phyloP scores from a whole-genome alignment of 345 rosid genomes.

The Murraya koenigii region DNA sequence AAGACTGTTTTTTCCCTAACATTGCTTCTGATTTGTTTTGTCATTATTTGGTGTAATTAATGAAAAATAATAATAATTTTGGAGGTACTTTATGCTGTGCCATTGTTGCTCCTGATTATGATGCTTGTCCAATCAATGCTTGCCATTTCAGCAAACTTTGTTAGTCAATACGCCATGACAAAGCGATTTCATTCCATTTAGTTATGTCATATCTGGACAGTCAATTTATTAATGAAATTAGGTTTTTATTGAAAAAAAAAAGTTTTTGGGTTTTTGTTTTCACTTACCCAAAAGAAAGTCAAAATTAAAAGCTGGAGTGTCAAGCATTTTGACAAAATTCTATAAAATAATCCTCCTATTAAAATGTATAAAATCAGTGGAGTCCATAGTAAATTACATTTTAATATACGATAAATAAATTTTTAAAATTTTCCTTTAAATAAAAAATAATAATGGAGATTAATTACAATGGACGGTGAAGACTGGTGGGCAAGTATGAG shows the following conservation, averaged over 20 bases:
- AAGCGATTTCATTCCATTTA: too few relatives aligned
- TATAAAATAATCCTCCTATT: background rate
- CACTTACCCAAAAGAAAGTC: too few relatives aligned
- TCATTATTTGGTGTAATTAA: conserved; percentile 4
- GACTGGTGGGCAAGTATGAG: background rate
- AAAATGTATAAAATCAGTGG: background rate
- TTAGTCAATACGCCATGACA: background rate
- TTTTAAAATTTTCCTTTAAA: background rate
- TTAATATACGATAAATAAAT: background rate
- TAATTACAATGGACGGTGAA: background rate
- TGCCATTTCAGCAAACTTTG: background rate
- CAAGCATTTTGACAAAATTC: too few relatives aligned
- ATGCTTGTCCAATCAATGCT: background rate
- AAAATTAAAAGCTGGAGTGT: too few relatives aligned
- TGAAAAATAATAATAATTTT: background rate
- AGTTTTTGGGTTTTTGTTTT: too few relatives aligned
- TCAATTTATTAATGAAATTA: background rate
- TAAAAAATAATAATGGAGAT: background rate
- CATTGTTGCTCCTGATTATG: background rate
- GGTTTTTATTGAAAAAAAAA: background rate
- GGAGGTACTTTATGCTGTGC: background rate
- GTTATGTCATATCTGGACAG: background rate
- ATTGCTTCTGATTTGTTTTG: background rate
- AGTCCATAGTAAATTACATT: too few relatives aligned
- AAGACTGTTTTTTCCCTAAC: background rate